A percentile compares a stretch with the other conserved stretches of the same genome.
Conservation (phyloP, 2,329 filamentous ascomycete genomes). For the Ceratocystis alfenasii region DNA sequence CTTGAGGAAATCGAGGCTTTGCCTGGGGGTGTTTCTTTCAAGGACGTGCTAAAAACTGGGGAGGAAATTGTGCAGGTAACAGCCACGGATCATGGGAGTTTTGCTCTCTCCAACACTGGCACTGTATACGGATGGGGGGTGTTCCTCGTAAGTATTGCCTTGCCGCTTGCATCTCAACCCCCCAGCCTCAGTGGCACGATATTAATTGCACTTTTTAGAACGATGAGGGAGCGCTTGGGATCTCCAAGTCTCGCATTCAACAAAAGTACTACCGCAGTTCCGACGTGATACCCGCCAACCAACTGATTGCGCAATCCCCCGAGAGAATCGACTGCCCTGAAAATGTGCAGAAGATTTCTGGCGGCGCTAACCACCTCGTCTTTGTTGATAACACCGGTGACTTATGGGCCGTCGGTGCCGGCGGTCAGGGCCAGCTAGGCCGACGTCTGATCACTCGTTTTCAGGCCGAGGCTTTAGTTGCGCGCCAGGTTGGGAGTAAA, state of each 20-base stretch:
- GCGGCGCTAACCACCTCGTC: slow-evolving; percentile 46
- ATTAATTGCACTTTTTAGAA: slow-evolving; percentile 26
- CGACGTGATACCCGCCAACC: slow-evolving; percentile 11
- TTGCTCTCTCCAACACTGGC: slow-evolving; percentile 50
- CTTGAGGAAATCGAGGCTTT: slow-evolving; percentile 13
- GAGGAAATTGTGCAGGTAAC: slow-evolving; percentile 43
- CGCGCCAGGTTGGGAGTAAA: slow-evolving; percentile 28
- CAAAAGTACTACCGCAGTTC: slow-evolving; percentile 9
- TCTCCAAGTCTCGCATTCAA: slow-evolving; percentile 30
- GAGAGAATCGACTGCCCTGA: slow-evolving; percentile 39
- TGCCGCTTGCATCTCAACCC: neutral
- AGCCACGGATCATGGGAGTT: slow-evolving; percentile 51
- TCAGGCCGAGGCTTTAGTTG: slow-evolving; percentile 37
- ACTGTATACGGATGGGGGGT: slow-evolving; percentile 56
- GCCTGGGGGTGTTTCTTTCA: slow-evolving; percentile 28
- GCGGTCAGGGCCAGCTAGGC: slow-evolving; percentile 35
- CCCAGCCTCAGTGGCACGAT: neutral
- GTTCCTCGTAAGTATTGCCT: slow-evolving; percentile 37
- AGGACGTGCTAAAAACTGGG: slow-evolving; percentile 39
- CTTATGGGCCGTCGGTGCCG: slow-evolving; percentile 47
- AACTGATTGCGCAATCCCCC: slow-evolving; percentile 26
- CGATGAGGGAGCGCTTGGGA: slow-evolving; percentile 41
- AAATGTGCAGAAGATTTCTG: slow-evolving; percentile 40
- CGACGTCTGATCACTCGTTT: slow-evolving; percentile 41
- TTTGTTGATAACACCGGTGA: slow-evolving; percentile 40